Percentiles rank a stretch among this genome's conserved stretches.
These are phyloP conservation scores for Thymus quinquecostatus DNA, from an alignment of 257 asterid genomes.

Conservation along the genomic window DNA sequence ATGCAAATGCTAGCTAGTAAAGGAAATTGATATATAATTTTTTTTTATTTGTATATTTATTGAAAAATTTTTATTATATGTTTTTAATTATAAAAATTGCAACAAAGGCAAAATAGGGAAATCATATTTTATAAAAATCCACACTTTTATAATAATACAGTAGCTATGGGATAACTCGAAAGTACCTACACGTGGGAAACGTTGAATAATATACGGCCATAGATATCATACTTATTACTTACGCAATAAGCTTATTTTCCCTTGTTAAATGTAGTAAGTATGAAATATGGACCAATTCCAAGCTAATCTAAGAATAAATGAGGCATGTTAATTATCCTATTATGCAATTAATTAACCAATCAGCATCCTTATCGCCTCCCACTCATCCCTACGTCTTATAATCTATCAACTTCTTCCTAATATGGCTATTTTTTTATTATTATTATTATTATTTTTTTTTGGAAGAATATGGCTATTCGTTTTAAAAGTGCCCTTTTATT, in stretches of 20 bases:
- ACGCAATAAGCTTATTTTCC: neutral
- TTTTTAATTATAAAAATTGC: no score
- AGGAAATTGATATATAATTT: no score
- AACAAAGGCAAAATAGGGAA: no score
- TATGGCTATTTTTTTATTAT: neutral
- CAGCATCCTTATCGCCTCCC: slow-evolving; percentile 36
- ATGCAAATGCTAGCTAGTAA: no score
- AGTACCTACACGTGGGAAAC: neutral
- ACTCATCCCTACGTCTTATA: slow-evolving; percentile 9
- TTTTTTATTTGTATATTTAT: no score
- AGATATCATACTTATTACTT: neutral
- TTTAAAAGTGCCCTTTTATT: no score
- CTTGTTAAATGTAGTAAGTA: neutral
- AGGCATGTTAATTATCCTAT: slow-evolving; percentile 29
- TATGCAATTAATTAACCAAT: slow-evolving; percentile 31
- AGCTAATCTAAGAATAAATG: neutral
- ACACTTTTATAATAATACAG: no score
- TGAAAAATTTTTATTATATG: no score
- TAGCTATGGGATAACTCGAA: neutral
- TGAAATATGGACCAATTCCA: slow-evolving; percentile 23
- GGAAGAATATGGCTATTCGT: no score
- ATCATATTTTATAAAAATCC: no score
- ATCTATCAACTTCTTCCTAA: neutral
- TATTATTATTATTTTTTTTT: no score
- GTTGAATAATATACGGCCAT: neutral